phyloP scores from a whole-genome alignment of 805 yeast genomes.

The Wickerhamiella occidentalis region DNA sequence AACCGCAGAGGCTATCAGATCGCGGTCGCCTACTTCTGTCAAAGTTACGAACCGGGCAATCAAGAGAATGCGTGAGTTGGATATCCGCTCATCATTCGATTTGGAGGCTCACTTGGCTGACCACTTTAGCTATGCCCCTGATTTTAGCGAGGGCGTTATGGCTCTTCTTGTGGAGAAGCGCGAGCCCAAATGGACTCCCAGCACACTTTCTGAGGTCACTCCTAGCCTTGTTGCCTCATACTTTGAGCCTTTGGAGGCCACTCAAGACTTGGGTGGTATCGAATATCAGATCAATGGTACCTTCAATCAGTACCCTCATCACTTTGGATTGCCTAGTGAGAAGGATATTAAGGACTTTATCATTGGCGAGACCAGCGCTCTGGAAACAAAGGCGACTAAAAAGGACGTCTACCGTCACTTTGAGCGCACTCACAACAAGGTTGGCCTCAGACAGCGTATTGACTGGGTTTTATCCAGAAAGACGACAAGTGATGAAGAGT shows the following conservation, averaged over 20 bases:
- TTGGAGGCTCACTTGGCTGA: slow-evolving; percentile 68
- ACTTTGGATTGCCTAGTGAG: slow-evolving; percentile 73
- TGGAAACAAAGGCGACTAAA: slow-evolving; percentile 57
- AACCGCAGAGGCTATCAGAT: slow-evolving; percentile 42
- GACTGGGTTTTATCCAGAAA: slow-evolving; percentile 48
- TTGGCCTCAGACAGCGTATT: slow-evolving; percentile 52
- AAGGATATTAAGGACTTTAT: slow-evolving; percentile 50
- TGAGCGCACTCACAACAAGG: slow-evolving; percentile 31
- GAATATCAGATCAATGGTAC: slow-evolving; percentile 27
- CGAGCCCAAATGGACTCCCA: slow-evolving; percentile 40
- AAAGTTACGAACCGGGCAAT: slow-evolving; percentile 59
- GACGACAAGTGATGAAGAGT: slow-evolving; percentile 35
- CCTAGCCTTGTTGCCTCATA: slow-evolving; percentile 22
- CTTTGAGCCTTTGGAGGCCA: slow-evolving; percentile 25
- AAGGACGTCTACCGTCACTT: slow-evolving; percentile 59
- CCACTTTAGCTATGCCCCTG: slow-evolving; percentile 53
- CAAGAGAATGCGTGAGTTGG: slow-evolving; percentile 44
- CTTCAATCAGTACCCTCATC: slow-evolving; percentile 43
- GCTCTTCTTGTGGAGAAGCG: slow-evolving; percentile 42
- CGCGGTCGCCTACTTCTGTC: slow-evolving; percentile 69
- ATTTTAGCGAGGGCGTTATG: slow-evolving; percentile 45
- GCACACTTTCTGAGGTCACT: slow-evolving; percentile 31
- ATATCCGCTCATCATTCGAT: slow-evolving; percentile 53
- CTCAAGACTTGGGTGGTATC: slow-evolving; percentile 21
- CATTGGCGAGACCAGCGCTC: slow-evolving; percentile 55